A percentile compares a stretch with the other conserved stretches of the same genome.
Conservation (phyloP, 2,329 filamentous ascomycete species). For the Paraconiothyrium sp. region DNA sequence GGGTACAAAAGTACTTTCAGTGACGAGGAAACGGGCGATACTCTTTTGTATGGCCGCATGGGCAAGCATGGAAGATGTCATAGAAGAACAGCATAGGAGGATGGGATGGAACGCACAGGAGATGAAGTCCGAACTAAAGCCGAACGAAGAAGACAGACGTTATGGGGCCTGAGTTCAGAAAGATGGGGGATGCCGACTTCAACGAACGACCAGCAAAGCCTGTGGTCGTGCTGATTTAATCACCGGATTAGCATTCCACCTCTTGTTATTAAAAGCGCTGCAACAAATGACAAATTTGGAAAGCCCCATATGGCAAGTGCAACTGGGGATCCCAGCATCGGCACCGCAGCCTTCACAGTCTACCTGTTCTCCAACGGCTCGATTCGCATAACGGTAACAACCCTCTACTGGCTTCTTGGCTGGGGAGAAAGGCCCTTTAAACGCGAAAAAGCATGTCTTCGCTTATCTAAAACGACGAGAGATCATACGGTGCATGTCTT, state of each 20-base stretch:
- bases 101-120: slow-evolving; percentile 5
- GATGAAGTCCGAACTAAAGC: neutral
- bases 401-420: neutral
- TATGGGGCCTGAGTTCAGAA: neutral
- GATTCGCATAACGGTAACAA: neutral
- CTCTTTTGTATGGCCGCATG: neutral
- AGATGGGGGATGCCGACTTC: slow-evolving; percentile 1
- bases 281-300: neutral
- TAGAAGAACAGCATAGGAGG: neutral
- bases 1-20: neutral
- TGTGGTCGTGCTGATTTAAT: neutral
- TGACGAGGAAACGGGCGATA: slow-evolving; percentile 5
- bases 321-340: slow-evolving; percentile 2
- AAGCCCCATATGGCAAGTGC: neutral
- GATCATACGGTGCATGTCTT: neutral
- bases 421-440: neutral
- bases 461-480: neutral
- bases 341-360: neutral
- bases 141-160: neutral
- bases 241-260: neutral
- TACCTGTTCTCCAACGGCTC: slow-evolving; percentile 3
- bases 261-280: neutral
- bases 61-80: neutral
- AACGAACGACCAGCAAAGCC: neutral
- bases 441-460: neutral